phyloP scores from a whole-genome alignment of 306 rosid species.

The Pachyrhizus erosus region DNA sequence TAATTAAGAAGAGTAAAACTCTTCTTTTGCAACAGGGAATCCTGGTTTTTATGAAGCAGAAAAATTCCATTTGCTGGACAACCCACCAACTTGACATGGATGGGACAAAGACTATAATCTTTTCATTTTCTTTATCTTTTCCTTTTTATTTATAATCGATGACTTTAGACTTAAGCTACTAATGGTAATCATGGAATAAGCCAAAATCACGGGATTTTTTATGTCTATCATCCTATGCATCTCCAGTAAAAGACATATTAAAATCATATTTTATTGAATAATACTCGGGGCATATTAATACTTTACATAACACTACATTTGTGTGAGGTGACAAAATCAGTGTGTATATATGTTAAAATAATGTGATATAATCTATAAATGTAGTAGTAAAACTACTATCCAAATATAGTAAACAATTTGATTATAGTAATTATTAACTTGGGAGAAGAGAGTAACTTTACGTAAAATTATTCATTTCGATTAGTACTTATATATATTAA shows the following conservation, averaged over 20 bases:
- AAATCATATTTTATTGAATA: not conserved
- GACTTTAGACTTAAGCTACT: constrained; percentile 23
- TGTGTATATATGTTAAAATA: not conserved
- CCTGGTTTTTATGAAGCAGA: not conserved
- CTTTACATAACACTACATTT: not conserved
- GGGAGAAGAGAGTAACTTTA: too few species aligned
- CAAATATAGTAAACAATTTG: not conserved
- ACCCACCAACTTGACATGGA: not conserved
- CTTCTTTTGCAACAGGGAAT: not conserved
- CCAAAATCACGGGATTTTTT: not conserved
- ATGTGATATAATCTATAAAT: not conserved
- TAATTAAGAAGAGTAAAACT: not conserved
- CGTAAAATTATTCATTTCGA: too few species aligned
- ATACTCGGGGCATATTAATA: not conserved
- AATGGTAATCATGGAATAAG: constrained; percentile 27
- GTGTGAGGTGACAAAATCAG: not conserved
- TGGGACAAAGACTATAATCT: not conserved
- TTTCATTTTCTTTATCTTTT: not conserved
- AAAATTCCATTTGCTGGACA: not conserved
- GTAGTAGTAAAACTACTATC: not conserved
- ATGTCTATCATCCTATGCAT: not conserved
- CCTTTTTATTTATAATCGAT: not conserved
- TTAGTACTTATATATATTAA: too few species aligned
- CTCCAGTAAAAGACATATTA: not conserved
- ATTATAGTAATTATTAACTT: too few species aligned